Base-by-base conservation (phyloP, 768 basidiomycete genomes). In the Phaffia tasmanica region DNA sequence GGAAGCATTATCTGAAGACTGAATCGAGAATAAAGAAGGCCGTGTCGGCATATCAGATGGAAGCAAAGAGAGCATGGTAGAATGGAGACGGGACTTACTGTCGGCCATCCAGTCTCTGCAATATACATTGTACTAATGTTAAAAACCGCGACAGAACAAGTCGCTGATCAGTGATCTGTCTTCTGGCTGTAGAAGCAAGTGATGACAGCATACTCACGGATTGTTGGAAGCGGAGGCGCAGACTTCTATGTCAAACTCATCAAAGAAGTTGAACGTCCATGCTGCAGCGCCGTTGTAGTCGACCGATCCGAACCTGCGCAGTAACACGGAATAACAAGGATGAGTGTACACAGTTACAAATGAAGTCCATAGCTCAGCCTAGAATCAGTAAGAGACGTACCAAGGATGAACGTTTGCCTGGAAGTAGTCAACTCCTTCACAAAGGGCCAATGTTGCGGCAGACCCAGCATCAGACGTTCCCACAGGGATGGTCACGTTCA, bases 381-480 rank as follows among this genome's bases (percentile, higher is more conserved):
- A 54, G 15, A 23, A 9, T 5, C 15, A 16, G 15, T 30, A 16
- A 18, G 21, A 62, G 46, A 48, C 51, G 7, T 71, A 73, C 68
- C 70, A 78, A 3, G 91, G 85, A 73, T 94, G 91, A 8, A 91
- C 89, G 69, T 95, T 94, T 7, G 89, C 82, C 86, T 53, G 23
- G 35, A 48, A 19, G 47, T 54, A 67, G 30, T 62, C 66, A 15
- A 53, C 60, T 5, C 67, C 67, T 21, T 35, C 62, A 57, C 67
- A 68, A 16, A 68, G 62, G 5, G 18, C 9, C 21, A 9, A 18
- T 8, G 67, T 68, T 4, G 51, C 62, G 1, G 67, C 67, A 2
- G 83, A 83, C 25, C 91, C 92, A 15, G 92, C 91, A 72, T 95
- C 92, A 16, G 88, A 81, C 19, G 81, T 87, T 35, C 90, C 89